Evolutionary conservation across 2,329 filamentous ascomycete genomes (phyloP).

Genomic region (Paracorniculantispora psalliotae): DNA sequence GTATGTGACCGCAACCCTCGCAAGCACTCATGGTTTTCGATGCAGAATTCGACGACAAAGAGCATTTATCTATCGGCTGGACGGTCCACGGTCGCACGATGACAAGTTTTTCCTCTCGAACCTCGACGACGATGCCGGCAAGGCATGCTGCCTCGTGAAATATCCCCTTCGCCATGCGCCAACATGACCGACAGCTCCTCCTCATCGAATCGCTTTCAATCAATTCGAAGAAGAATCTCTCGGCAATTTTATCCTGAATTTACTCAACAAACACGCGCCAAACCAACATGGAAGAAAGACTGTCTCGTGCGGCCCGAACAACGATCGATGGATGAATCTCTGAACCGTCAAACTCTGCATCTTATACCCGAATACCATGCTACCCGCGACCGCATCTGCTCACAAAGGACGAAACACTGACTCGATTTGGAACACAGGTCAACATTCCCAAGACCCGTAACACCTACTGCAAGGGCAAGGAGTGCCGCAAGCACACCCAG

Average conservation of each 20-base stretch:
- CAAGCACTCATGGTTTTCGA: slow-evolving; percentile 7
- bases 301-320: slow-evolving; percentile 18
- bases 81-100: slow-evolving; percentile 25
- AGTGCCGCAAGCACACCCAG: slow-evolving; percentile 87
- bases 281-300: slow-evolving; percentile 13
- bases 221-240: neutral
- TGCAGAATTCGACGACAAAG: slow-evolving; percentile 12
- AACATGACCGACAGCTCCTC: neutral
- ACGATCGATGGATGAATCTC: slow-evolving; percentile 1
- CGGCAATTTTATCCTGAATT: neutral
- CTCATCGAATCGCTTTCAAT: neutral
- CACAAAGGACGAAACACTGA: slow-evolving; percentile 7
- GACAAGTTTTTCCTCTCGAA: slow-evolving; percentile 22
- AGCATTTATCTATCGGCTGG: slow-evolving; percentile 13
- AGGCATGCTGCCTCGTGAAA: neutral
- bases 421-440: slow-evolving; percentile 56
- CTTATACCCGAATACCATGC: neutral
- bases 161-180: neutral
- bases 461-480: slow-evolving; percentile 96
- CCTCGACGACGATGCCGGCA: neutral
- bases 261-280: neutral
- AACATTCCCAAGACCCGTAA: slow-evolving; percentile 98
- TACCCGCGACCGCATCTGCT: neutral
- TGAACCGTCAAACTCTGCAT: slow-evolving; percentile 10
- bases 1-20: slow-evolving; percentile 29